Conservation (phyloP, 2,329 filamentous ascomycete species). For the Sporothrix pseudoabietina region DNA sequence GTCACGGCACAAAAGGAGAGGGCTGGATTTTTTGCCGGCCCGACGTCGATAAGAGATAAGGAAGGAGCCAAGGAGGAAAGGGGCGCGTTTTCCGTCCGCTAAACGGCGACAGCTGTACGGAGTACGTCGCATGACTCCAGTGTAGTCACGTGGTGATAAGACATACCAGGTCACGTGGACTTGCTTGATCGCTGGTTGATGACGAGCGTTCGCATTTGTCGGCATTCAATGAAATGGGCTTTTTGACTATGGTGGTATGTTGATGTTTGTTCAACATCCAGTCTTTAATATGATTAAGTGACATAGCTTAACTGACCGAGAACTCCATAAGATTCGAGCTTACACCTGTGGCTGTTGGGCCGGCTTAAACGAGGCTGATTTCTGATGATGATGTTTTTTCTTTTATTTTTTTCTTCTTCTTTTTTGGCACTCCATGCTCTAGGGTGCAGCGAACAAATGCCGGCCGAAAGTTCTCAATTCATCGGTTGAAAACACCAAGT, state of each 20-base stretch:
- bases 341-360: not conserved
- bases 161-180: not conserved
- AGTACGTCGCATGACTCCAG: no score
- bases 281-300: no score
- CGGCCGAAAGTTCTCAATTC: not conserved
- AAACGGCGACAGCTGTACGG: not conserved
- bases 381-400: not conserved
- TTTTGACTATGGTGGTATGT: no score
- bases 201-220: no score
- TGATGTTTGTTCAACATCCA: no score
- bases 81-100: not conserved
- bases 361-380: not conserved
- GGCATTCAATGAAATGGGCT: no score
- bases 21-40: constrained; percentile 36
- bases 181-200: no score
- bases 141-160: not conserved
- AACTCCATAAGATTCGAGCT: not conserved
- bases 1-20: constrained; percentile 35
- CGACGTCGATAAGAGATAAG: constrained; percentile 36
- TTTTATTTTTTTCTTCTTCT: no score
- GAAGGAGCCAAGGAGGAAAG: not conserved
- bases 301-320: not conserved
- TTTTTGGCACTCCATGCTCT: not conserved
- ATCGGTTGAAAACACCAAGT: not conserved
- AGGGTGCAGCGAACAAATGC: no score